These are phyloP conservation scores for Penicillium concentricum DNA, from an alignment of 2,329 filamentous ascomycete genomes.

Conservation along the genomic window DNA sequence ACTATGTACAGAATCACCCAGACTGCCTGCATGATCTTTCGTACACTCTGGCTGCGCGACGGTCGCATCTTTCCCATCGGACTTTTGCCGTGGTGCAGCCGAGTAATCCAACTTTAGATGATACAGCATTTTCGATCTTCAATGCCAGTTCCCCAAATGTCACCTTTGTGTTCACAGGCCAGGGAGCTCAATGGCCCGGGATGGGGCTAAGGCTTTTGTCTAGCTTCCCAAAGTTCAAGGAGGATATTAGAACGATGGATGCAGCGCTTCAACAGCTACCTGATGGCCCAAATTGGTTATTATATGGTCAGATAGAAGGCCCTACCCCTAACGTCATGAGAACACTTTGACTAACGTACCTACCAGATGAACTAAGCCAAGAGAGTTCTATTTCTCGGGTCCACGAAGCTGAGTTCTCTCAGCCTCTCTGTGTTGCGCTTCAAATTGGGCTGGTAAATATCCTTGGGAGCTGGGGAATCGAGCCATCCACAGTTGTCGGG, in stretches of 20 bases:
- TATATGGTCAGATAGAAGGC: conserved; percentile 3
- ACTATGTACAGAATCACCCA: conserved; percentile 8
- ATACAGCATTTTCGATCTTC: not conserved
- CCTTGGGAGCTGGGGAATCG: conserved; percentile 24
- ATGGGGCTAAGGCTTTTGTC: conserved; percentile 34
- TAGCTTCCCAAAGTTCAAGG: conserved; percentile 17
- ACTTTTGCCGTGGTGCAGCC: conserved; percentile 9
- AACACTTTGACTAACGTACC: not conserved
- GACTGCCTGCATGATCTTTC: conserved; percentile 9
- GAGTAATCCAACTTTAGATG: not conserved
- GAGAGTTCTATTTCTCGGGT: conserved; percentile 11
- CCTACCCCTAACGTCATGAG: not conserved
- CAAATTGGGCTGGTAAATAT: conserved; percentile 36
- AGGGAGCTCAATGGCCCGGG: conserved; percentile 36
- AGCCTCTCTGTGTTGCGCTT: conserved; percentile 35
- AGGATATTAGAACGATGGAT: conserved; percentile 19
- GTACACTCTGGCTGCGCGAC: conserved; percentile 15
- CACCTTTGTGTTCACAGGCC: conserved; percentile 36
- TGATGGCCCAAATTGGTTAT: conserved; percentile 2
- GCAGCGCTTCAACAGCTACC: conserved; percentile 7
- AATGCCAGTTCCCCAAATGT: conserved; percentile 1
- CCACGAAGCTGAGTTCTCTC: conserved; percentile 26
- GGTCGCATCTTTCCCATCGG: conserved; percentile 16
- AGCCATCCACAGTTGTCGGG: conserved; percentile 27
- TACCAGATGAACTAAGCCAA: not conserved